Base-by-base conservation (phyloP, 768 basidiomycete genomes). In the Grammothele lineata region DNA sequence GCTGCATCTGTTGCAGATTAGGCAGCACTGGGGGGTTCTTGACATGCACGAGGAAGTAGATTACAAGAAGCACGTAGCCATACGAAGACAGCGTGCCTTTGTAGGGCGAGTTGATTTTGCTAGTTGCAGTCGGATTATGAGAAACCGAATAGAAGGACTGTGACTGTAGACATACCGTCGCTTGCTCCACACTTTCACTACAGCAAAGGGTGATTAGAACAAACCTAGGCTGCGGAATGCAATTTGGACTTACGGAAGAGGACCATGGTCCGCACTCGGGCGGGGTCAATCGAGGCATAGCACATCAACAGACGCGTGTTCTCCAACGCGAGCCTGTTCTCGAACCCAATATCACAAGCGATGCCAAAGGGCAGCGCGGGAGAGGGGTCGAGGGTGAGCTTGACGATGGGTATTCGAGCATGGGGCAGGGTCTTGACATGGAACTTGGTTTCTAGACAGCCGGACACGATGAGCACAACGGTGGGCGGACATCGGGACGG, bases 181-280 rank as follows among this genome's bases (percentile, higher is more conserved):
- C 70, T 97, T 99, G 59, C 91, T 90, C 95, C 95, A 99, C 18
- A 99, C 92, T 75, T 99, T 99, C 61, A 99, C 94, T 98, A 57
- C 6, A 35, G 40, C 22, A 41, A 36, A 17, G 14, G 27, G 33
- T 32, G 36, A 24, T 43, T 12, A 23, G 8, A n/a, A n/a, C n/a
- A n/a, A n/a, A n/a, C n/a, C n/a, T n/a, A n/a, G n/a, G n/a, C n/a
- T n/a, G n/a, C n/a, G n/a, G n/a, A n/a, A n/a, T n/a, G n/a, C n/a
- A n/a, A n/a, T n/a, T n/a, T n/a, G 25, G 11, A 85, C 94, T 78
- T 66, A 98, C 94, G 81, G 70, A 99, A 98, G 43, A 99, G 75
- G 43, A 99, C 95, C 68, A 99, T 72, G 0, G 92, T 94, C 56
- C 93, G 77, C 48, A 99, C 85, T 58, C 95, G 81, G 34, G 91